These are phyloP conservation scores for Cladosporium sp. DNA, from an alignment of 2,329 filamentous ascomycete species.

Conservation along the genomic window DNA sequence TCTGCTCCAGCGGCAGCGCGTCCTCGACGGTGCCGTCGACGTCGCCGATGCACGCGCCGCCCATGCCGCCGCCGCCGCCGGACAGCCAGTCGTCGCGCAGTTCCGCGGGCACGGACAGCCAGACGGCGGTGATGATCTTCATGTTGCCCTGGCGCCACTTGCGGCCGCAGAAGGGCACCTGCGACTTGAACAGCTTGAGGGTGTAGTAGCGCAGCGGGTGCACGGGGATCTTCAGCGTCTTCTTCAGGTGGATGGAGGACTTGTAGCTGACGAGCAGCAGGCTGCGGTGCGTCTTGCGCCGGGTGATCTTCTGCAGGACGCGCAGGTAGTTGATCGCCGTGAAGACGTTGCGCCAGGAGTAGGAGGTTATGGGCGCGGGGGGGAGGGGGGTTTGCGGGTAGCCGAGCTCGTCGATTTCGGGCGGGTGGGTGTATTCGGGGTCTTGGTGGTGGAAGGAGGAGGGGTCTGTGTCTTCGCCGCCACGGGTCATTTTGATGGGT, in stretches of 20 bases:
- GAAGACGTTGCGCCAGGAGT: slow-evolving; percentile 93
- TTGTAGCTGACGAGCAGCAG: slow-evolving; percentile 94
- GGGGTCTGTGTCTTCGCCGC: slow-evolving; percentile 29
- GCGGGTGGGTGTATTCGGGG: slow-evolving; percentile 37
- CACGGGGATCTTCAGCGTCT: slow-evolving; percentile 87
- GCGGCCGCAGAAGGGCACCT: slow-evolving; percentile 94
- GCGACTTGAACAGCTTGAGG: slow-evolving; percentile 96
- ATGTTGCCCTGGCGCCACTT: slow-evolving; percentile 99
- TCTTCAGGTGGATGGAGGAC: slow-evolving; percentile 85
- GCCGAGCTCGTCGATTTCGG: slow-evolving; percentile 81
- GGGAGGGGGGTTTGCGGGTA: slow-evolving; percentile 73
- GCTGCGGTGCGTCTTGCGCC: slow-evolving; percentile 91
- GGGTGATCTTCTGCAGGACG: slow-evolving; percentile 96
- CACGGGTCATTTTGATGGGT: slow-evolving; percentile 63
- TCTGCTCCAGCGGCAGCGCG: slow-evolving; percentile 87
- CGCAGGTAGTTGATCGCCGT: slow-evolving; percentile 92
- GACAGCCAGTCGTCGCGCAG: slow-evolving; percentile 93
- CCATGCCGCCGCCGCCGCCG: slow-evolving; percentile 58
- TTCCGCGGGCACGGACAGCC: slow-evolving; percentile 89
- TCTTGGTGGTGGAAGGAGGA: slow-evolving; percentile 39
- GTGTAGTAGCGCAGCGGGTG: slow-evolving; percentile 87
- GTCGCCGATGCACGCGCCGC: slow-evolving; percentile 52
- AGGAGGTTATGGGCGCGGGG: slow-evolving; percentile 77
- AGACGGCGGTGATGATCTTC: slow-evolving; percentile 97
- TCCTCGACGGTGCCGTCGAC: slow-evolving; percentile 94